A percentile compares a stretch with the other conserved stretches of the same genome.
These are phyloP conservation scores for Lasiodiplodia theobromae DNA, from an alignment of 2,329 filamentous ascomycete genomes.

Conservation along the genomic window DNA sequence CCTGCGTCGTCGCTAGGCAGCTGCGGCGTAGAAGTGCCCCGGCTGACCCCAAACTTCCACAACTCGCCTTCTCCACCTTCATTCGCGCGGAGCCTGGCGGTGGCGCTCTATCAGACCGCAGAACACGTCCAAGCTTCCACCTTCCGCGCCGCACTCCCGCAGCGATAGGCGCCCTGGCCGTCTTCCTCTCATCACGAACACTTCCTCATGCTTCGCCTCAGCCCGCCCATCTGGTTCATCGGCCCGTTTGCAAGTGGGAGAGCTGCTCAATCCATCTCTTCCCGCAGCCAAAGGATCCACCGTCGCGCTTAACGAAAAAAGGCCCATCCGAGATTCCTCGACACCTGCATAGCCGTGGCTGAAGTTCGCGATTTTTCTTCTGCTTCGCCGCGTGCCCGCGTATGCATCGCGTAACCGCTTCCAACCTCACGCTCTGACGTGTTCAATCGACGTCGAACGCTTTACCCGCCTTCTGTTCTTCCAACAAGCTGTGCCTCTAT, in stretches of 20 bases:
- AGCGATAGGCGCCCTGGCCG: constrained; percentile 5
- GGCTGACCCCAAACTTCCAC: constrained; percentile 8
- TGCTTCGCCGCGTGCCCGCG: neutral
- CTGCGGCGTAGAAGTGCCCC: neutral
- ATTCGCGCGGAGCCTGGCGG: neutral
- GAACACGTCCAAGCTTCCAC: constrained; percentile 2
- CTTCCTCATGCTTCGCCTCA: neutral
- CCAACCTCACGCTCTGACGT: constrained; percentile 15
- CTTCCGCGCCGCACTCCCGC: constrained; percentile 5
- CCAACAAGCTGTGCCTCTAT: neutral
- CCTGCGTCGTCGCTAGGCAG: neutral
- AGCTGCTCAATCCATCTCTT: constrained; percentile 17
- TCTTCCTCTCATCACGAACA: neutral
- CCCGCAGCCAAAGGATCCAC: constrained; percentile 15
- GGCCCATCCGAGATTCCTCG: neutral
- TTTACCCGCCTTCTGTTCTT: no score
- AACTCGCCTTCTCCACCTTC: neutral
- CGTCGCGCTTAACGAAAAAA: neutral
- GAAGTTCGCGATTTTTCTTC: neutral
- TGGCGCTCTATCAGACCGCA: constrained; percentile 5
- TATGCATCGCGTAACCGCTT: neutral
- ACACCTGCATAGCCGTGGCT: neutral
- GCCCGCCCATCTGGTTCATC: constrained; percentile 3
- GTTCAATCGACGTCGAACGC: neutral
- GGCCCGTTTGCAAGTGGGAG: constrained; percentile 16